Evolutionary conservation across 1,284 basidiomycete species (phyloP), one percentile per base, ranked within the genome.

Genomic region (Leccinum idahoense): DNA sequence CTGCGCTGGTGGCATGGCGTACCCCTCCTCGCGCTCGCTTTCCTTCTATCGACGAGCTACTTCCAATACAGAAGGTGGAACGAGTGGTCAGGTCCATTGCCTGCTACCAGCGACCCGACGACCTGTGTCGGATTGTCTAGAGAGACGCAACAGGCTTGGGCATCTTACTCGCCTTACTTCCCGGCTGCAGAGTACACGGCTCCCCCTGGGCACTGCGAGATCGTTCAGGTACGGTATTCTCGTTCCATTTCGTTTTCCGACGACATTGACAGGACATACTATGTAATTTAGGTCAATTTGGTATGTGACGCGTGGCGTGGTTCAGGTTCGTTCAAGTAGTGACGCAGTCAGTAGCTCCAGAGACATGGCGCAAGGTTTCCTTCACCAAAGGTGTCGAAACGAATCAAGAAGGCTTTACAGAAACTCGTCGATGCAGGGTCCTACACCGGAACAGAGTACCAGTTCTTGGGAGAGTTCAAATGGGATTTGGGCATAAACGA

Each of bases 301-400:
- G 88, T 89, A 73, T 62, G 84, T 61, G 12, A 39, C n/a, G 8
- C 10, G 5, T 49, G 18, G 18, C 46, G 18, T 49, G 46, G 1
- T 11, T 4, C 10, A 14, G 8, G 44, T 49, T 20, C 6, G 14
- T 15, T 53, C 10, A 49, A 58, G 37, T 64, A 60, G 44, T 60
- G 57, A 68, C 61, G 58, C 44, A 11, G n/a, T 26, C 53, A 29
- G 20, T 20, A 66, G 92, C 76, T 96, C 18, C 89, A 95, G 76
- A 80, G 93, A 10, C 94, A 96, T 70, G 91, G 92, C 1, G 87
- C 90, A 1, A 82, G 94, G 35, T 94, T 83, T 67, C 93, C 93
- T 0, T 93, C 92, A 0, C 69, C 73, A 0, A 77, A 78, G 7
- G 81, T 86, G 0, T 74, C 79, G 0, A 70, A 70, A 10, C 67